Conservation (phyloP, 1,139 yeast genomes). For the Candida sanyaensis region DNA sequence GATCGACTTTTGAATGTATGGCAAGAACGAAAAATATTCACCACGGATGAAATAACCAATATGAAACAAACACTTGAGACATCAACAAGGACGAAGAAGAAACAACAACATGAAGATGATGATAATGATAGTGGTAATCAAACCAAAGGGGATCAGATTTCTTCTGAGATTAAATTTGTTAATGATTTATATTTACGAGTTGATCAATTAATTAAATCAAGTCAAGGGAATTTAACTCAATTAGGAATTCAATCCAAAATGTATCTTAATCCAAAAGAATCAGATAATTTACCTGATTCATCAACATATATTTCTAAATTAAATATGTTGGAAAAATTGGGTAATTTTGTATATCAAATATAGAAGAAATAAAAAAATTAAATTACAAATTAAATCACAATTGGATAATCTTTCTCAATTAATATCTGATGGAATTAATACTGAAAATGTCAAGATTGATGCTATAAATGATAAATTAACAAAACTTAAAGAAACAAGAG, state of each 20-base stretch:
- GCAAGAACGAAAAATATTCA: slow-evolving; percentile 67
- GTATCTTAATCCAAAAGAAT: slow-evolving; percentile 42
- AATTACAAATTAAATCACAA: slow-evolving; percentile 41
- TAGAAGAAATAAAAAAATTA: slow-evolving; percentile 40
- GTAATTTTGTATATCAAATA: slow-evolving; percentile 36
- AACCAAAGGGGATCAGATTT: slow-evolving; percentile 16
- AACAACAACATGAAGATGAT: background rate
- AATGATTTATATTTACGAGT: slow-evolving; percentile 34
- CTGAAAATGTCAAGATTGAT: slow-evolving; percentile 44
- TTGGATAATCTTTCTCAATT: slow-evolving; percentile 43
- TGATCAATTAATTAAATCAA: slow-evolving; percentile 29
- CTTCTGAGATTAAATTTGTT: slow-evolving; percentile 41
- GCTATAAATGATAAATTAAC: slow-evolving; percentile 43
- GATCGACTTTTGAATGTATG: slow-evolving; percentile 71
- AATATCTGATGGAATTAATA: slow-evolving; percentile 42
- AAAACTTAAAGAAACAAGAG: slow-evolving; percentile 40
- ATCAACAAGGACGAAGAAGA: slow-evolving; percentile 5
- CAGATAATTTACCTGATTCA: slow-evolving; percentile 56
- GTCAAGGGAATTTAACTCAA: slow-evolving; percentile 42
- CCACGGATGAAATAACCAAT: slow-evolving; percentile 39
- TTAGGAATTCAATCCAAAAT: slow-evolving; percentile 45
- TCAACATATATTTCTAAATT: slow-evolving; percentile 48
- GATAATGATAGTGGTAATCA: too few species aligned
- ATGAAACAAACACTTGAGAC: slow-evolving; percentile 33
- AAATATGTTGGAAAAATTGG: slow-evolving; percentile 43